These are phyloP conservation scores for Metschnikowia colocasiae DNA, from an alignment of 805 yeast species.

Conservation along the genomic window DNA sequence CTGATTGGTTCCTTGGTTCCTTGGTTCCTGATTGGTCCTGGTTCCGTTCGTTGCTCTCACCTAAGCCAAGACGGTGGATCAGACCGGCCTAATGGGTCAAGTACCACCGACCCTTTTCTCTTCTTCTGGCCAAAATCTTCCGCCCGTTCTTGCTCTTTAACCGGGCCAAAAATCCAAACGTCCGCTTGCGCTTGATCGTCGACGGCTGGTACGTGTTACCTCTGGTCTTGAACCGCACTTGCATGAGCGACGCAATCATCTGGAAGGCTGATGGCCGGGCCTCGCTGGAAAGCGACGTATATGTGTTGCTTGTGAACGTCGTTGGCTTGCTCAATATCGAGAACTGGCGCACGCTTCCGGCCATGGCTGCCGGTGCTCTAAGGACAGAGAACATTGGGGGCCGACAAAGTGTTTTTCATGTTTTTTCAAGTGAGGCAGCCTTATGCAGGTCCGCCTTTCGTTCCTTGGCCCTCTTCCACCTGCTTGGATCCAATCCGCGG, in stretches of 20 bases:
- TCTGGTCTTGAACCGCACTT: constrained; percentile 75
- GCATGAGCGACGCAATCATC: constrained; percentile 38
- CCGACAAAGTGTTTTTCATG: neutral
- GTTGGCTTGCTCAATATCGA: constrained; percentile 14
- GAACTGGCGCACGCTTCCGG: constrained; percentile 10
- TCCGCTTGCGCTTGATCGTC: constrained; percentile 83
- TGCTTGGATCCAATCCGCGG: too few species aligned
- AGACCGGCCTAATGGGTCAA: constrained; percentile 61
- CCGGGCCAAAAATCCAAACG: constrained; percentile 85
- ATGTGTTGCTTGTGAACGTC: neutral
- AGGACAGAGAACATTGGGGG: constrained; percentile 4
- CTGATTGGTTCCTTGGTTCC: too few species aligned
- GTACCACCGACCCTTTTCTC: constrained; percentile 90
- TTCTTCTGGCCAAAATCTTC: constrained; percentile 72
- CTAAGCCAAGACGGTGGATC: too few species aligned
- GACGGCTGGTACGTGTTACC: constrained; percentile 96
- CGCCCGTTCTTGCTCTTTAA: constrained; percentile 71
- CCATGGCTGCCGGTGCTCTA: neutral
- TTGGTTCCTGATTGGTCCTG: too few species aligned
- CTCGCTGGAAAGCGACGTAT: constrained; percentile 6
- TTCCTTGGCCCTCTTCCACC: too few species aligned
- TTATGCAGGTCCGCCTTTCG: neutral
- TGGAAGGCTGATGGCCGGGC: constrained; percentile 15
- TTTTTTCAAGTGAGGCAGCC: neutral
- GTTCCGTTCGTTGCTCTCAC: too few species aligned